Conservation (phyloP, 2,329 filamentous ascomycete species). For the Boeremia exigua region DNA sequence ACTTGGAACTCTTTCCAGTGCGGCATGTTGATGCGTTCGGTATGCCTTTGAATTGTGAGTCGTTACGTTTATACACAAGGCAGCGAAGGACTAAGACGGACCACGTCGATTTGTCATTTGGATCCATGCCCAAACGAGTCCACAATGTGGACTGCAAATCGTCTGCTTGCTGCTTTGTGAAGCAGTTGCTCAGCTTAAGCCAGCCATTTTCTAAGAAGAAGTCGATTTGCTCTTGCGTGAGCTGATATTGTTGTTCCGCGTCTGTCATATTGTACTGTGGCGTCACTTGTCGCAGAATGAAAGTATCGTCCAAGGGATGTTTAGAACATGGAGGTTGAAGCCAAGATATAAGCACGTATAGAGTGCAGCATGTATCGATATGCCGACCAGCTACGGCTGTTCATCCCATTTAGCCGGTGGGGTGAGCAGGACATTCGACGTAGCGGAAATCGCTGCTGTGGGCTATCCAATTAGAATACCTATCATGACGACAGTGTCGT, state of each 20-base stretch:
- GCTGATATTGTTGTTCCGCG: slow-evolving; percentile 34
- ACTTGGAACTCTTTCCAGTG: slow-evolving; percentile 62
- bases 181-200: slow-evolving; percentile 61
- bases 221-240: slow-evolving; percentile 56
- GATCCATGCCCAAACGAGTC: slow-evolving; percentile 69
- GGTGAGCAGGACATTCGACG: not conserved
- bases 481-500: not conserved
- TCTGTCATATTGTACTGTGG: slow-evolving; percentile 16
- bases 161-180: slow-evolving; percentile 56
- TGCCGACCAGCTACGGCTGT: slow-evolving; percentile 10
- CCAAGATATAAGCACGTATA: not conserved
- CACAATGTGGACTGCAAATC: slow-evolving; percentile 61
- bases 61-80: not conserved
- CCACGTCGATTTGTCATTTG: slow-evolving; percentile 70
- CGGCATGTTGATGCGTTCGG: slow-evolving; percentile 69
- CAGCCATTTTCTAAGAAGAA: slow-evolving; percentile 65
- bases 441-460: not conserved
- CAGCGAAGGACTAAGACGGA: slow-evolving; percentile 10
- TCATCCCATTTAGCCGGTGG: slow-evolving; percentile 18
- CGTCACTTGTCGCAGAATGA: not conserved
- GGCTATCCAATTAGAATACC: slow-evolving; percentile 2
- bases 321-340: not conserved
- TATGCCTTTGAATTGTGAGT: slow-evolving; percentile 41
- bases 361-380: not conserved
- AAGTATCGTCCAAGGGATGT: not conserved